Evolutionary conservation across 1,139 yeast species (phyloP).

Genomic region (Suhomyces taliae): DNA sequence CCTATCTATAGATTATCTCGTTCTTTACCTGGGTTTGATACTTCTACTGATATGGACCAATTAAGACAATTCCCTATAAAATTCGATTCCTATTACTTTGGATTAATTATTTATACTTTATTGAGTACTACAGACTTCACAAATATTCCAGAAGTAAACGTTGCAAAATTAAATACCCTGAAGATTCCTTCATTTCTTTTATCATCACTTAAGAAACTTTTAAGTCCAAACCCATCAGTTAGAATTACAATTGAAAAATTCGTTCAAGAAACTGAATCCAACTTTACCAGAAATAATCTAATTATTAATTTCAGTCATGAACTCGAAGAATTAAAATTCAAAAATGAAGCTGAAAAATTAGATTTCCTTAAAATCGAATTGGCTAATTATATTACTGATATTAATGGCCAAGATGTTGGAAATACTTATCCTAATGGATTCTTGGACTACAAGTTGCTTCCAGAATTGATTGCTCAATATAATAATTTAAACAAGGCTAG

Average conservation of each 20-base stretch:
- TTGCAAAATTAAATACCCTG: conserved; percentile 2
- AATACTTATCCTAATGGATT: conserved; percentile 57
- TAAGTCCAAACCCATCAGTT: conserved; percentile 28
- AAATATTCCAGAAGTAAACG: conserved; percentile 5
- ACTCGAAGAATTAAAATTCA: conserved; percentile 54
- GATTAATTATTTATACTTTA: conserved; percentile 49
- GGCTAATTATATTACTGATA: conserved; percentile 25
- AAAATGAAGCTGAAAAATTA: conserved; percentile 50
- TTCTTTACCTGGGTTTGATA: conserved; percentile 23
- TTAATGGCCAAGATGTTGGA: conserved; percentile 13
- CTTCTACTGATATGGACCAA: conserved; percentile 46
- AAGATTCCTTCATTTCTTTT: conserved; percentile 12
- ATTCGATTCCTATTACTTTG: conserved; percentile 66
- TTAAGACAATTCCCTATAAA: conserved; percentile 42
- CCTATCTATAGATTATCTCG: conserved; percentile 38
- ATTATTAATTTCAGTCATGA: conserved; percentile 50
- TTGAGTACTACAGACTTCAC: conserved; percentile 32
- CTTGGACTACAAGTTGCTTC: conserved; percentile 63
- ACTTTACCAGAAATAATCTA: conserved; percentile 37
- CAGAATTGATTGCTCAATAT: conserved; percentile 54
- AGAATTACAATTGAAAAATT: conserved; percentile 55
- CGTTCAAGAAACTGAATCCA: conserved; percentile 40
- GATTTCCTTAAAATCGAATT: conserved; percentile 50
- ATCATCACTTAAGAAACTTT: conserved; percentile 23
- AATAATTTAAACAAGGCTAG: conserved; percentile 25